Conservation (phyloP, 306 rosid genomes). For the Notholithocarpus densiflorus region DNA sequence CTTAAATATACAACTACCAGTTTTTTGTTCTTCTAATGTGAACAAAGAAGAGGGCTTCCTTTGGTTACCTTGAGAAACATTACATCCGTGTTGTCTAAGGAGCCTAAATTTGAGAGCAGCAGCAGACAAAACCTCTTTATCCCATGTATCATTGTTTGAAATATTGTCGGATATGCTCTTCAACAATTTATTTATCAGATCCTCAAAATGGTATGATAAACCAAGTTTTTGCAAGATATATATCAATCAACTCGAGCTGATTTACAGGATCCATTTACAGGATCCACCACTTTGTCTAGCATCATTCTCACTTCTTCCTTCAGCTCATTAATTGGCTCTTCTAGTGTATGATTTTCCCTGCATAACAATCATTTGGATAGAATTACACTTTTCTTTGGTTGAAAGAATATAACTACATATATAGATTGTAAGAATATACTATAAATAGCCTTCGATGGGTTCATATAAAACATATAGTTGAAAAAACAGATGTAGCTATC, state of each 20-base stretch:
- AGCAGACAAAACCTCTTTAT: no score
- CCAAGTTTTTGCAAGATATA: constrained; percentile 16
- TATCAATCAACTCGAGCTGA: constrained; percentile 16
- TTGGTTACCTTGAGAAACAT: not conserved
- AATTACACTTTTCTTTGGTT: not conserved
- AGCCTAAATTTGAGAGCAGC: no score
- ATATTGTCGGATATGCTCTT: no score
- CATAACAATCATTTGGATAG: no score
- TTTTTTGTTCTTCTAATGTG: not conserved
- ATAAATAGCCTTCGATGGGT: no score
- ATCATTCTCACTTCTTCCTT: constrained; percentile 17
- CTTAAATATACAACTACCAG: no score
- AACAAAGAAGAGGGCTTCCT: not conserved
- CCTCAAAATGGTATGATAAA: constrained; percentile 10
- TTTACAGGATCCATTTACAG: constrained; percentile 1
- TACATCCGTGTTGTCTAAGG: not conserved
- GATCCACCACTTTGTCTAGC: not conserved
- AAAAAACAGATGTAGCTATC: no score
- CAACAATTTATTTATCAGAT: not conserved
- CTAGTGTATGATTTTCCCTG: constrained; percentile 2
- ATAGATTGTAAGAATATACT: no score
- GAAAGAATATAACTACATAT: not conserved
- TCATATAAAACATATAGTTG: no score
- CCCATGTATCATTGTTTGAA: no score
- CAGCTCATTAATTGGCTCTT: not conserved